Conservation (phyloP, 176 grass and related monocot species). For the Luzula sylvatica region DNA sequence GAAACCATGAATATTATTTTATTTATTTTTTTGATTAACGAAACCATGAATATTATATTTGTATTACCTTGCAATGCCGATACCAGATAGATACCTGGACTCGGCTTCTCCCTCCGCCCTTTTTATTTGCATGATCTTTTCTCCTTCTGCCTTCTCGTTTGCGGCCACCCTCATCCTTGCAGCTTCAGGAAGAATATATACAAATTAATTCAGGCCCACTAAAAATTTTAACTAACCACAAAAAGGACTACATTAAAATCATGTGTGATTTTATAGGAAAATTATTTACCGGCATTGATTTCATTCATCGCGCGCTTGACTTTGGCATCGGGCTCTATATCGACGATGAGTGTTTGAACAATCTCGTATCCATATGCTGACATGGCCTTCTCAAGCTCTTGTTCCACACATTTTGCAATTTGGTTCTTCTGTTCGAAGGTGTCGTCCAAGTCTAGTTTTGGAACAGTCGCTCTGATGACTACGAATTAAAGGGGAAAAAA, state of each 20-base stretch:
- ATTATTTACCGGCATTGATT: conserved; percentile 53
- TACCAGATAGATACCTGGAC: conserved; percentile 24
- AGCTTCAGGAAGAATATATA: conserved; percentile 9
- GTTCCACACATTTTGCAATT: no score
- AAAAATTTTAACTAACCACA: no score
- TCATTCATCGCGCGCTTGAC: conserved; percentile 67
- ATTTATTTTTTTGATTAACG: no score
- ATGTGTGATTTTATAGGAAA: no score
- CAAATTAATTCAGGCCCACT: no score
- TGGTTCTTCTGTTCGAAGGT: no score
- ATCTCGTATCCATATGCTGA: conserved; percentile 36
- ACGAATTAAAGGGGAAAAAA: neutral
- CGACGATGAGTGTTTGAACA: conserved; percentile 40
- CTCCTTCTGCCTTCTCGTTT: conserved; percentile 64
- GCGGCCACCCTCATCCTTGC: conserved; percentile 26
- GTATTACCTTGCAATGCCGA: conserved; percentile 19
- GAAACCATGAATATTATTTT: no score
- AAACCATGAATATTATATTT: no score
- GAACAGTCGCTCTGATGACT: no score
- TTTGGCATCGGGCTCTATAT: conserved; percentile 76
- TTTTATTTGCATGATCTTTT: conserved; percentile 81
- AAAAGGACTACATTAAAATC: no score
- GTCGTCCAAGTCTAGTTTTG: no score
- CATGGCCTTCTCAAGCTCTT: conserved; percentile 16
- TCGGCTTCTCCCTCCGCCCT: conserved; percentile 34